Conservation (phyloP, 176 grass and related monocot species). For the Avena sativa region DNA sequence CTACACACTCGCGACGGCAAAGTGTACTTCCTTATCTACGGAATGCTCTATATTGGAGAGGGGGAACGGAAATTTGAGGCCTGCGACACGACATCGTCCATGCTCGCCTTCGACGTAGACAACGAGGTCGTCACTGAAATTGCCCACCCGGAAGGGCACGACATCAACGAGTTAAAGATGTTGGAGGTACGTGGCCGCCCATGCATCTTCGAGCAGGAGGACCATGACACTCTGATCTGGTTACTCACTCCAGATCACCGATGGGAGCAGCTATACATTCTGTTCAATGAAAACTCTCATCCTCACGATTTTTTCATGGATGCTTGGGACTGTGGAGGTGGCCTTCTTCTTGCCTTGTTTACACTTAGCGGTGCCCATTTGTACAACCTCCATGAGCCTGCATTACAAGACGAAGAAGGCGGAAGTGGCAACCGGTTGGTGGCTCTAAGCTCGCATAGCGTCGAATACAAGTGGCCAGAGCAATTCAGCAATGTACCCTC, state of each 20-base stretch:
- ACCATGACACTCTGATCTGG: not conserved
- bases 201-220: not conserved
- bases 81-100: not conserved
- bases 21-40: not conserved
- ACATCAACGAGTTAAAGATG: not conserved
- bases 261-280: constrained; percentile 1
- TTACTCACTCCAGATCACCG: not conserved
- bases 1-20: not conserved
- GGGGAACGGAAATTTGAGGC: not conserved
- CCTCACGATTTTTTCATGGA: not conserved
- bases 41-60: not conserved
- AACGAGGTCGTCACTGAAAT: not conserved
- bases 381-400: not conserved
- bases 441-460: not conserved
- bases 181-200: not conserved
- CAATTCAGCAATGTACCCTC: not conserved
- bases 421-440: not conserved
- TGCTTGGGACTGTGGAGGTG: not conserved
- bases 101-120: not conserved
- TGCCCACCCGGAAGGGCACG: not conserved
- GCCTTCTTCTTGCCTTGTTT: not conserved
- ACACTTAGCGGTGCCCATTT: not conserved
- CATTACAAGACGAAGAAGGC: not conserved
- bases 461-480: not conserved
- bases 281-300: not conserved